These are phyloP conservation scores for Leccinum olivaceopallidum DNA, from an alignment of 768 basidiomycete species.

Conservation along the genomic window DNA sequence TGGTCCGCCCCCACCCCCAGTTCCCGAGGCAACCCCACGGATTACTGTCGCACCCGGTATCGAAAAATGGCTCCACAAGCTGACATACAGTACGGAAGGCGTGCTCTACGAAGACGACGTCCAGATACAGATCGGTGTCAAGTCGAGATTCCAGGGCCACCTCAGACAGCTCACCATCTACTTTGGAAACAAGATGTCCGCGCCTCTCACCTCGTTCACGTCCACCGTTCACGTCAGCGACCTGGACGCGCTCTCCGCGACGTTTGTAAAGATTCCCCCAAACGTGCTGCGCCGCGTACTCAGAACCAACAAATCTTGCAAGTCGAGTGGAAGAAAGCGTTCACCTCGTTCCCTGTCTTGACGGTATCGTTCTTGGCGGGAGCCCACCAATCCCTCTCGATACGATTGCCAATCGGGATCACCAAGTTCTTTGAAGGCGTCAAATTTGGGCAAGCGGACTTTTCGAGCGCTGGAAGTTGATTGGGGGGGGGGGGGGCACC, in stretches of 20 bases:
- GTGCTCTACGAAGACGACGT: conserved; percentile 89
- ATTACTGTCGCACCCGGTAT: conserved; percentile 69
- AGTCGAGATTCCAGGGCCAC: conserved; percentile 94
- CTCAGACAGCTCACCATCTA: conserved; percentile 93
- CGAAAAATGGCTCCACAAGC: conserved; percentile 87
- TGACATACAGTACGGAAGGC: conserved; percentile 79
- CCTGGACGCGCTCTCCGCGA: conserved; percentile 72
- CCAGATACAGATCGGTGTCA: conserved; percentile 93
- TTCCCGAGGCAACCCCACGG: conserved; percentile 41
- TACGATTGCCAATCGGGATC: conserved; percentile 84
- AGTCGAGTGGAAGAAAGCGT: conserved; percentile 91
- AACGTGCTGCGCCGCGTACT: conserved; percentile 77
- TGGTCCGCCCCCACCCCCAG: conserved; percentile 17
- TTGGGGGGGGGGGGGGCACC: conserved; percentile 77
- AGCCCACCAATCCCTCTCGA: conserved; percentile 80
- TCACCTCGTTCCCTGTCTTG: conserved; percentile 74
- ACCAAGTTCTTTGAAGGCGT: conserved; percentile 96
- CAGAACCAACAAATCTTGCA: conserved; percentile 94
- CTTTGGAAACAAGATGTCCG: conserved; percentile 92
- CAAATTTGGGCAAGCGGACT: conserved; percentile 76
- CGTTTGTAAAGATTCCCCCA: conserved; percentile 90
- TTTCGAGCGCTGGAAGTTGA: conserved; percentile 99
- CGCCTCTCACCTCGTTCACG: conserved; percentile 89
- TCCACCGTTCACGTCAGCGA: conserved; percentile 75
- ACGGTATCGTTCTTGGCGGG: conserved; percentile 91